Evolutionary conservation across 345 rosid genomes (phyloP).

Genomic region (Citrus reticulata): DNA sequence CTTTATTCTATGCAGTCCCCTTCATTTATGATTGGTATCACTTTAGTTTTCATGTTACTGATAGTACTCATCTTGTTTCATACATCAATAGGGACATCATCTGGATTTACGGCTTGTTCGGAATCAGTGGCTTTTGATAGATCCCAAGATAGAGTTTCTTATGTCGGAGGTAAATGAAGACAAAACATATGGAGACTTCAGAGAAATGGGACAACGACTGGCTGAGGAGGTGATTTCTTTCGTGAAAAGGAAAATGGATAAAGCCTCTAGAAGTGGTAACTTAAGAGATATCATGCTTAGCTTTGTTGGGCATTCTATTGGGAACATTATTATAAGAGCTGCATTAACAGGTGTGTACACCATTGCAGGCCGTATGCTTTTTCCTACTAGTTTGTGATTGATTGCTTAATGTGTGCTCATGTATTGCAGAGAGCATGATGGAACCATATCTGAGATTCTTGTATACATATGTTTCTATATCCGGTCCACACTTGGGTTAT

Average conservation of each 20-base stretch:
- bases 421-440: slow-evolving; percentile 72
- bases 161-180: slow-evolving; percentile 97
- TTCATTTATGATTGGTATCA: neutral
- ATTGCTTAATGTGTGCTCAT: slow-evolving; percentile 1
- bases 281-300: slow-evolving; percentile 76
- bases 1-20: neutral
- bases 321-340: slow-evolving; percentile 84
- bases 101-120: slow-evolving; percentile 90
- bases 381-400: neutral
- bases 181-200: slow-evolving; percentile 85
- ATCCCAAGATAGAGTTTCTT: slow-evolving; percentile 82
- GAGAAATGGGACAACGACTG: slow-evolving; percentile 94
- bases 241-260: slow-evolving; percentile 69
- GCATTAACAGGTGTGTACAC: slow-evolving; percentile 68
- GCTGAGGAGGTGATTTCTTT: slow-evolving; percentile 86
- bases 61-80: neutral
- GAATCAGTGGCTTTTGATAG: slow-evolving; percentile 96
- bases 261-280: slow-evolving; percentile 57
- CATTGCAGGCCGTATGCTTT: neutral
- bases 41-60: neutral
- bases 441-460: slow-evolving; percentile 77
- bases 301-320: slow-evolving; percentile 98
- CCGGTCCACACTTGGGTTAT: slow-evolving; percentile 96
- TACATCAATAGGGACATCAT: slow-evolving; percentile 73
- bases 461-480: slow-evolving; percentile 71